A percentile compares a stretch with the other conserved stretches of the same genome.
Evolutionary conservation across 2,329 filamentous ascomycete genomes (phyloP).

Genomic region (Aspergillus sp.): DNA sequence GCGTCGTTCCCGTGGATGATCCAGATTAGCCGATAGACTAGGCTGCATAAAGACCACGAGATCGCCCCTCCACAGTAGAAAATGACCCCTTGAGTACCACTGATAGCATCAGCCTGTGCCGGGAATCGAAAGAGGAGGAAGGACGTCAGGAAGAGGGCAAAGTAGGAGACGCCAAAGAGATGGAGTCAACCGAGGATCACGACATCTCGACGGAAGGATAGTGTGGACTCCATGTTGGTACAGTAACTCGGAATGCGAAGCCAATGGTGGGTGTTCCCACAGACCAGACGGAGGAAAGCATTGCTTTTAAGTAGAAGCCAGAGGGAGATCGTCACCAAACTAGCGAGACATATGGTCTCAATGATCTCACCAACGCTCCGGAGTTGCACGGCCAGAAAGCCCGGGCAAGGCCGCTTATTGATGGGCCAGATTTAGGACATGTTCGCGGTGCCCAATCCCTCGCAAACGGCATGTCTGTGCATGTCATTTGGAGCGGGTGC

Average conservation of each 20-base stretch:
- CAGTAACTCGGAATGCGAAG: not conserved
- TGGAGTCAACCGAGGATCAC: constrained; percentile 10
- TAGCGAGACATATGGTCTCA: not conserved
- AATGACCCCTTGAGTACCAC: constrained; percentile 9
- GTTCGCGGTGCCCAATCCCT: not conserved
- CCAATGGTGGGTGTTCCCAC: not conserved
- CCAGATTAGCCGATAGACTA: constrained; percentile 12
- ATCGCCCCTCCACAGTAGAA: constrained; percentile 11
- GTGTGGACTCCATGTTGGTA: constrained; percentile 4
- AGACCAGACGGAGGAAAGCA: not conserved
- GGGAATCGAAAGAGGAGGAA: constrained; percentile 3
- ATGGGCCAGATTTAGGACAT: not conserved
- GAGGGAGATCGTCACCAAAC: not conserved
- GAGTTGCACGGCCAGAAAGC: not conserved
- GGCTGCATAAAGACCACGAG: constrained; percentile 12
- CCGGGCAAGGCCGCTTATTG: not conserved
- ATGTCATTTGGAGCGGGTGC: not conserved
- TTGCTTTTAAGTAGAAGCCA: not conserved
- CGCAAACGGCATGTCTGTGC: not conserved
- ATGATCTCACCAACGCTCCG: not conserved
- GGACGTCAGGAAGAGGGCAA: too few relatives aligned
- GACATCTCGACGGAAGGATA: constrained; percentile 9
- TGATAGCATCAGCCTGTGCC: constrained; percentile 4
- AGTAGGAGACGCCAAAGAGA: constrained; percentile 12
- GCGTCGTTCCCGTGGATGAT: constrained; percentile 5